Percentiles rank a stretch among this genome's conserved stretches.
These are phyloP conservation scores for Kwoniella newhampshirensis DNA, from an alignment of 768 basidiomycete genomes.

Conservation along the genomic window DNA sequence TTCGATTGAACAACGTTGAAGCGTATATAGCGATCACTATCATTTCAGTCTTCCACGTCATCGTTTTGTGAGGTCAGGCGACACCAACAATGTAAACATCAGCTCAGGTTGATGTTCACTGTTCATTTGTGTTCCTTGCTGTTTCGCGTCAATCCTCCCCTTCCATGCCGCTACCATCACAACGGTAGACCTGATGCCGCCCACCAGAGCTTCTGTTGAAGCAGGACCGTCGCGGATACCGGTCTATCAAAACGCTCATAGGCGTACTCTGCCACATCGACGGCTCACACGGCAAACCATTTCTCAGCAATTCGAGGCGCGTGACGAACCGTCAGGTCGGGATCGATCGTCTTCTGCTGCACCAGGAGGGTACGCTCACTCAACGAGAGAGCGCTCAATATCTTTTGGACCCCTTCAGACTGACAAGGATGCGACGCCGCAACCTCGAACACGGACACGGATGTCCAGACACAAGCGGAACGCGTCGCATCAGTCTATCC, in stretches of 20 bases:
- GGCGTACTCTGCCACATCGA: not conserved
- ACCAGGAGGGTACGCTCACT: not conserved
- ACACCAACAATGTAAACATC: no score
- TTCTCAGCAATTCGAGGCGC: not conserved
- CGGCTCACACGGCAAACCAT: not conserved
- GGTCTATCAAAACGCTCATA: constrained; percentile 1
- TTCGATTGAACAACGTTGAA: no score
- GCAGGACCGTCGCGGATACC: constrained; percentile 17
- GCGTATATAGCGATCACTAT: no score
- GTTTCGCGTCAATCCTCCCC: no score
- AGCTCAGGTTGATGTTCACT: no score
- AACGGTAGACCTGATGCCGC: no score
- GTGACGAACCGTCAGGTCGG: not conserved
- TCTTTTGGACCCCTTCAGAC: constrained; percentile 20
- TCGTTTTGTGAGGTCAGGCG: no score
- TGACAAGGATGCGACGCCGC: not conserved
- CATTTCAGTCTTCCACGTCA: no score
- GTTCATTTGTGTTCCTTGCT: no score
- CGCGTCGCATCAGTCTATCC: constrained; percentile 15
- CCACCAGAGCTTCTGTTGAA: not conserved
- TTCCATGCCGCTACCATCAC: no score
- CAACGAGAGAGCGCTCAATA: constrained; percentile 12
- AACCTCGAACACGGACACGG: not conserved
- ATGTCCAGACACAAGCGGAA: constrained; percentile 5
- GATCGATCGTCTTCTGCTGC: not conserved